Evolutionary conservation across 176 grass and related monocot species (phyloP).

Genomic region (Musa troglodytarum): DNA sequence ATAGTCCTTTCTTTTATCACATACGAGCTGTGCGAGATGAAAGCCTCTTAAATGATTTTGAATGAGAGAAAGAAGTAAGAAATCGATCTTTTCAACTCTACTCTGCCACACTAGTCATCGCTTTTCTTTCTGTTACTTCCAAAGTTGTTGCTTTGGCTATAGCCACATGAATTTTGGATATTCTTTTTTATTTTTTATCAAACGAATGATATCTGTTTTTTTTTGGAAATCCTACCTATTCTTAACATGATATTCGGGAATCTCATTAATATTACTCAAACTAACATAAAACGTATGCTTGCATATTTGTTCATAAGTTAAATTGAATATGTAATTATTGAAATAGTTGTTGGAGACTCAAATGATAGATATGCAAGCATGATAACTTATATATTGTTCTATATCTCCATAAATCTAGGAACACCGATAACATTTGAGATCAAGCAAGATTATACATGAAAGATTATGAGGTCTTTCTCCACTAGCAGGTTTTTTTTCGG

Average conservation of each 20-base stretch:
- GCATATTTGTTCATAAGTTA: not conserved
- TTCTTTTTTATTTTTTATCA: not conserved
- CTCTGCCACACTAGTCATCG: conserved; percentile 8
- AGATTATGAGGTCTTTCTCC: no score
- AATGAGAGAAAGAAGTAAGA: conserved; percentile 20
- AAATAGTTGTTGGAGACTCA: not conserved
- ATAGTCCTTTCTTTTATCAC: not conserved
- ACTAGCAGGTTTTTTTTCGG: no score
- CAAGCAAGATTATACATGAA: no score
- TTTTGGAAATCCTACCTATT: not conserved
- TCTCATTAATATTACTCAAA: not conserved
- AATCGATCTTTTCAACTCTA: conserved; percentile 10
- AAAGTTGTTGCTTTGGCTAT: conserved; percentile 10
- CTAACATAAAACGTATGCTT: not conserved
- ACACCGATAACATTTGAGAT: no score
- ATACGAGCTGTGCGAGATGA: conserved; percentile 8
- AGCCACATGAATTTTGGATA: conserved; percentile 1
- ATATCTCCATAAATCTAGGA: no score
- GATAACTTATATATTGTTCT: not conserved
- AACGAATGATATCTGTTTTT: not conserved
- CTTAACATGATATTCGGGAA: not conserved
- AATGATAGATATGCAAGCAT: conserved; percentile 1
- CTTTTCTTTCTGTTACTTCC: not conserved
- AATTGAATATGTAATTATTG: not conserved
- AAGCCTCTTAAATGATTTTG: conserved; percentile 1